phyloP scores from a whole-genome alignment of 371 early-diverging fungal genomes.

The Syncephalastrum contaminatum region DNA sequence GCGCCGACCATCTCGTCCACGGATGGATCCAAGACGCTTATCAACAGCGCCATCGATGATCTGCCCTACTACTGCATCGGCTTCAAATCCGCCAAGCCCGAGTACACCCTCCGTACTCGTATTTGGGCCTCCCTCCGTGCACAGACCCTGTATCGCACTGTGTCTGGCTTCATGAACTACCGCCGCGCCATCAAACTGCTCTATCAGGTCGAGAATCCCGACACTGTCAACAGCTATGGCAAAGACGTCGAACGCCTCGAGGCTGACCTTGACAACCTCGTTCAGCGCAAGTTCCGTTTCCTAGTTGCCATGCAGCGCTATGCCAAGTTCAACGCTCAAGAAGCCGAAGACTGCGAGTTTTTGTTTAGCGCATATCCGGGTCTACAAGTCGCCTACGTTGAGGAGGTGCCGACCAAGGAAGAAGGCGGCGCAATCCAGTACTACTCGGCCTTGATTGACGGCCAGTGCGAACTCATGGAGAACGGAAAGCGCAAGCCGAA shows the following conservation, averaged over 20 bases:
- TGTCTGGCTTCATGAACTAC: slow-evolving; percentile 91
- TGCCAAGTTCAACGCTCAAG: slow-evolving; percentile 71
- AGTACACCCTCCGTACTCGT: slow-evolving; percentile 82
- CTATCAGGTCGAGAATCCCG: slow-evolving; percentile 82
- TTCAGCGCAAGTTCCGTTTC: slow-evolving; percentile 80
- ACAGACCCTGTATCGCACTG: slow-evolving; percentile 87
- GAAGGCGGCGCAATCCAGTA: slow-evolving; percentile 58
- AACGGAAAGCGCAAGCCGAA: slow-evolving; percentile 74
- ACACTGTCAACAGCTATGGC: slow-evolving; percentile 62
- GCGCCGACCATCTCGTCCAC: slow-evolving; percentile 10
- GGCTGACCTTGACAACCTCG: slow-evolving; percentile 64
- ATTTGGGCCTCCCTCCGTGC: slow-evolving; percentile 90
- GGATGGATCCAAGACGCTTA: slow-evolving; percentile 12
- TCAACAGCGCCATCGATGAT: slow-evolving; percentile 57
- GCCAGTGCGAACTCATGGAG: slow-evolving; percentile 59
- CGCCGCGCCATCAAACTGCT: slow-evolving; percentile 80
- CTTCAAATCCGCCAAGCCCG: slow-evolving; percentile 80
- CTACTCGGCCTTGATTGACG: slow-evolving; percentile 79
- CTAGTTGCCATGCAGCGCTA: slow-evolving; percentile 90
- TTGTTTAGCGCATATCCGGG: slow-evolving; percentile 77
- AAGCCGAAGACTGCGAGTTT: slow-evolving; percentile 79
- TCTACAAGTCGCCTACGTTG: slow-evolving; percentile 82
- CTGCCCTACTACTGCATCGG: slow-evolving; percentile 82
- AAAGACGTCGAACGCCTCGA: slow-evolving; percentile 66
- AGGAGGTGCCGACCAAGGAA: slow-evolving; percentile 55